Conservation (phyloP, 2,329 filamentous ascomycete genomes). For the Teratosphaeriaceae sp. region DNA sequence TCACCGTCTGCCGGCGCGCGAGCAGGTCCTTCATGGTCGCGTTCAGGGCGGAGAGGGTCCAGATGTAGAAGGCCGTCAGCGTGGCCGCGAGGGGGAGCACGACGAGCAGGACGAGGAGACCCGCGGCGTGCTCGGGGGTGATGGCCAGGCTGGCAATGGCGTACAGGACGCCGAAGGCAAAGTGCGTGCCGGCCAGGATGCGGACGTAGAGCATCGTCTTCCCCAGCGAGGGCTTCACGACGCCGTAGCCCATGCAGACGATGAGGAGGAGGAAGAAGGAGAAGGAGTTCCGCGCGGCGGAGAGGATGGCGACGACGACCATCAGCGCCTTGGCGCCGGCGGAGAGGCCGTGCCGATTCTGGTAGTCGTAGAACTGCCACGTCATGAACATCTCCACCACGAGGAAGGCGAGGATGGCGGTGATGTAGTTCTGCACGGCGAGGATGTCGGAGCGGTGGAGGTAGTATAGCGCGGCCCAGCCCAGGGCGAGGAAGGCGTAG, state of each 20-base stretch:
- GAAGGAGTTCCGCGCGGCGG: constrained; percentile 92
- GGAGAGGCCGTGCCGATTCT: constrained; percentile 84
- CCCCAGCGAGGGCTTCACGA: constrained; percentile 88
- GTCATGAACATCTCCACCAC: constrained; percentile 97
- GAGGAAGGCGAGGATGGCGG: constrained; percentile 88
- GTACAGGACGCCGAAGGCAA: constrained; percentile 91
- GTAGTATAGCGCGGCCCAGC: constrained; percentile 93
- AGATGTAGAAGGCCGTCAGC: constrained; percentile 94
- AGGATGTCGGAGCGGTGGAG: constrained; percentile 91
- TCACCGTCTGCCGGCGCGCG: constrained; percentile 87
- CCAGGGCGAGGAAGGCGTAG: constrained; percentile 78
- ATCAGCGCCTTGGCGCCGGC: constrained; percentile 77
- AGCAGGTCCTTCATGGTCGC: constrained; percentile 93
- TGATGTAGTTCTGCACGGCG: constrained; percentile 98
- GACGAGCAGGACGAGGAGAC: constrained; percentile 84
- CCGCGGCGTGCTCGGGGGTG: constrained; percentile 81
- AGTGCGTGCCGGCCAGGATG: constrained; percentile 84
- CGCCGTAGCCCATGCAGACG: constrained; percentile 98
- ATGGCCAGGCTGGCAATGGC: constrained; percentile 83
- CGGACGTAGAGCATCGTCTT: constrained; percentile 93
- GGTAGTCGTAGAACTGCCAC: constrained; percentile 97
- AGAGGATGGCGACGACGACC: constrained; percentile 85
- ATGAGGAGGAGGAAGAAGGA: constrained; percentile 97
- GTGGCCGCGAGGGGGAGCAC: constrained; percentile 88
- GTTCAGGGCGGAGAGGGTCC: constrained; percentile 94